Evolutionary conservation across 2,329 filamentous ascomycete genomes (phyloP), one percentile per base, ranked within the genome.

Genomic region (Ceratocystis cacaofunesta): DNA sequence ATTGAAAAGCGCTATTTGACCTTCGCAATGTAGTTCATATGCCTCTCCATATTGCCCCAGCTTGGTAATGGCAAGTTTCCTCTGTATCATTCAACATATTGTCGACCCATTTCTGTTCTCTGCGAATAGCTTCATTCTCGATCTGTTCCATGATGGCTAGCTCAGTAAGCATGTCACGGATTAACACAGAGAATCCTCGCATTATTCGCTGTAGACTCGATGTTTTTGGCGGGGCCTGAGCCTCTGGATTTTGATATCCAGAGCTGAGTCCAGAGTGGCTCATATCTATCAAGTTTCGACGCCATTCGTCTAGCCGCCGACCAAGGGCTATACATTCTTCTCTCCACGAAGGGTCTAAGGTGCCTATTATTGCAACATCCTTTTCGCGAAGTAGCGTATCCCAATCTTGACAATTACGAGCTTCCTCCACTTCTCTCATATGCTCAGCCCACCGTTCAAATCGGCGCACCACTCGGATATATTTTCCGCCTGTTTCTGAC

Each of bases 131-230:
- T 69, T 84, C 82, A 60, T 74, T 75, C 73, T 86, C 83, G 65
- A 88, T 81, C 70, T 79, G 77, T 65, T 78, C 78, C 85, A 88
- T 88, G 67, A 80, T 68, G n/a, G 73, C 73, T 68, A 88, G 74
- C 75, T 88, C 85, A n/a, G 75, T 76, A 57, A 85, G 72, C 84
- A 87, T 87, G 44, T 79, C 82, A 61, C 75, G 71, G 12, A 86
- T 77, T 57, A 88, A 72, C 17, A 70, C 71, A 25, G 76, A 72
- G 65, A 79, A 82, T 1, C 76, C 78, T 5, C 72, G 73, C 48
- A 87, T 71, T 69, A 84, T 77, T 32, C 75, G 72, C 25, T 71
- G 74, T 65, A 86, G 70, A 67, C 77, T 81, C 17, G 74, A 74
- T 44, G 68, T 69, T 70, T 63, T 43, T 30, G 32, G 8, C 36